A percentile compares a stretch with the other conserved stretches of the same genome.
phyloP scores from a whole-genome alignment of 169 alveolate genomes.

The Eimeria necatrix region DNA sequence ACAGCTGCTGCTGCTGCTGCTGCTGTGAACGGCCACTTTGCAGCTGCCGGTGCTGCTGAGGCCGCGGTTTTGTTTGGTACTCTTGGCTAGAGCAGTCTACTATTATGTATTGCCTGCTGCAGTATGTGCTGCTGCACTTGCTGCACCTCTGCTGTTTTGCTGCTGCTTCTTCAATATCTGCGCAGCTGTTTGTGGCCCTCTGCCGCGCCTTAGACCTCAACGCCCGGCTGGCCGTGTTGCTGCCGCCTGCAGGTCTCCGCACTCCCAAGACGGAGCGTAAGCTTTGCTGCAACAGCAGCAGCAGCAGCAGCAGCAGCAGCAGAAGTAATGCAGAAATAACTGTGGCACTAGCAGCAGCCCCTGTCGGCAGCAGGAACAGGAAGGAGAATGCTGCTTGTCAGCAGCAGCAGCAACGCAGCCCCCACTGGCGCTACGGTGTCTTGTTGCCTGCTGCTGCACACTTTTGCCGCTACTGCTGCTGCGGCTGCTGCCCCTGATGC shows the following conservation, averaged over 20 bases:
- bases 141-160: neutral
- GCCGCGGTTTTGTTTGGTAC: no score
- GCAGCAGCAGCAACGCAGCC: slow-evolving; percentile 10
- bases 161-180: neutral
- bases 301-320: slow-evolving; percentile 9
- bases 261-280: slow-evolving; percentile 34
- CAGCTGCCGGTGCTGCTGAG: neutral
- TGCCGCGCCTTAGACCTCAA: slow-evolving; percentile 44
- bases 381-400: neutral
- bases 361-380: no score
- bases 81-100: no score
- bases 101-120: neutral
- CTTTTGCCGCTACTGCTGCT: no score
- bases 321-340: neutral
- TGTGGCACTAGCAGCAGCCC: neutral
- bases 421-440: no score
- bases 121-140: neutral
- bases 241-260: slow-evolving; percentile 67
- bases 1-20: neutral
- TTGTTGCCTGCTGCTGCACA: no score
- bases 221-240: slow-evolving; percentile 40
- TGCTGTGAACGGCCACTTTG: neutral
- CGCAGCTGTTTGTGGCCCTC: slow-evolving; percentile 50
- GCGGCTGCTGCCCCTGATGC: no score
- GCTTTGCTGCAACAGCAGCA: neutral